phyloP scores from a whole-genome alignment of 2,329 filamentous ascomycete species.

The Zasmidium citrigriseum region DNA sequence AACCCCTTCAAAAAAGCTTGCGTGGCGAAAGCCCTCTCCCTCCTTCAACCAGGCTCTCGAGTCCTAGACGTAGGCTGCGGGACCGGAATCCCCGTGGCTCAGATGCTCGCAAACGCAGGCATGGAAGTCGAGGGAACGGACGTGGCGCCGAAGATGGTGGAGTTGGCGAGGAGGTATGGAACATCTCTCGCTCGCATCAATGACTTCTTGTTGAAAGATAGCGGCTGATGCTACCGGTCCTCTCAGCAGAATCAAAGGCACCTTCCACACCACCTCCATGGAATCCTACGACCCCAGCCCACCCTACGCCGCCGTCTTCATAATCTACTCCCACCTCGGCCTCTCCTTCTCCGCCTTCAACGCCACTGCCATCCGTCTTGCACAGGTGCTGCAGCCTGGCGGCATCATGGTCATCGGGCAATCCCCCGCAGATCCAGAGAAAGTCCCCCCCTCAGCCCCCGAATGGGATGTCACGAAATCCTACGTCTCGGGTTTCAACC shows the following conservation, averaged over 20 bases:
- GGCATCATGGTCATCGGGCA: slow-evolving; percentile 33
- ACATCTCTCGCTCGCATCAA: no score
- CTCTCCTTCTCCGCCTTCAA: slow-evolving; percentile 32
- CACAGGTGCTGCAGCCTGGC: slow-evolving; percentile 24
- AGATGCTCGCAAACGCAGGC: slow-evolving; percentile 31
- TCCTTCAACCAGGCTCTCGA: neutral
- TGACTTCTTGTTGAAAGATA: no score
- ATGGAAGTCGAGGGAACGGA: slow-evolving; percentile 32
- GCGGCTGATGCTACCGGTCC: neutral
- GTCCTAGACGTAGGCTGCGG: slow-evolving; percentile 38
- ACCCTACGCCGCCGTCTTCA: slow-evolving; percentile 30
- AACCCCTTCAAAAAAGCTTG: slow-evolving; percentile 29
- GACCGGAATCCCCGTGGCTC: slow-evolving; percentile 33
- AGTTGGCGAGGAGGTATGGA: slow-evolving; percentile 23
- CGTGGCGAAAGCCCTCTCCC: slow-evolving; percentile 11
- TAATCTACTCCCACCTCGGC: slow-evolving; percentile 34
- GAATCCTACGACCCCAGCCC: slow-evolving; percentile 26
- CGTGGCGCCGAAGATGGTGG: slow-evolving; percentile 35
- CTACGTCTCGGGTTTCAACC: slow-evolving; percentile 13
- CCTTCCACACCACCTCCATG: slow-evolving; percentile 30
- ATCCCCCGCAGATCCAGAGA: slow-evolving; percentile 24
- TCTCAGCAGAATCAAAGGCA: slow-evolving; percentile 15
- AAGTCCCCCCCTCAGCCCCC: slow-evolving; percentile 19
- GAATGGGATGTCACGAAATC: slow-evolving; percentile 19
- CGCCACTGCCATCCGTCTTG: slow-evolving; percentile 25